A percentile compares a stretch with the other conserved stretches of the same genome.
phyloP scores from a whole-genome alignment of 768 basidiomycete genomes.

The Lentinula guzmanii region DNA sequence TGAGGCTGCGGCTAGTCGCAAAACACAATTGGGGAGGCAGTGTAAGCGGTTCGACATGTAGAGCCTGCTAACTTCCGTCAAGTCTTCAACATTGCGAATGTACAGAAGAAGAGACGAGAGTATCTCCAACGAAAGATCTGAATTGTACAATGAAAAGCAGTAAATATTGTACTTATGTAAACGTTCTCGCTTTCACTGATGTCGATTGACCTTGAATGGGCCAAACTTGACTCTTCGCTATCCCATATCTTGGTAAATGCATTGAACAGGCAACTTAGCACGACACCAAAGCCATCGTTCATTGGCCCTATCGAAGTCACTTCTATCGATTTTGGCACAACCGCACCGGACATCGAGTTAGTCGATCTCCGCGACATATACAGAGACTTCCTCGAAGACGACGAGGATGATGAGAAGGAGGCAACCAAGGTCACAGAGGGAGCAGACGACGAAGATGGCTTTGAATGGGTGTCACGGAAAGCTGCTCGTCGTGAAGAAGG shows the following conservation, averaged over 20 bases:
- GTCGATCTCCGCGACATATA: constrained; percentile 92
- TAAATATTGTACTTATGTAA: too few relatives aligned
- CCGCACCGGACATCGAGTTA: constrained; percentile 80
- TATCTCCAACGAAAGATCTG: constrained; percentile 8
- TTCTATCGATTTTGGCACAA: constrained; percentile 82
- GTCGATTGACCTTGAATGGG: constrained; percentile 97
- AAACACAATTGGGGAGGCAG: constrained; percentile 9
- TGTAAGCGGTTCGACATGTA: constrained; percentile 7
- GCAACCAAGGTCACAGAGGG: constrained; percentile 49
- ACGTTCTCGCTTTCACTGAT: constrained; percentile 30
- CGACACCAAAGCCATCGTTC: constrained; percentile 79
- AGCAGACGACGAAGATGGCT: constrained; percentile 65
- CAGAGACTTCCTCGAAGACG: constrained; percentile 86
- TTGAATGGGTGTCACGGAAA: constrained; percentile 75
- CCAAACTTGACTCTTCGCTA: constrained; percentile 68
- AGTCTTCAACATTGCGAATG: constrained; percentile 11
- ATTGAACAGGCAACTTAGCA: constrained; percentile 75
- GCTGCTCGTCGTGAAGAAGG: constrained; percentile 51
- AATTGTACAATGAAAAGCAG: neutral
- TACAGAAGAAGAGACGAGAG: constrained; percentile 6
- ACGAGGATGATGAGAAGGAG: constrained; percentile 44
- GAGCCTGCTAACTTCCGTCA: constrained; percentile 8
- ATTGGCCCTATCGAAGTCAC: constrained; percentile 89
- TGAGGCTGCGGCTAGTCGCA: constrained; percentile 10
- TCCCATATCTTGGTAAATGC: constrained; percentile 61